Evolutionary conservation across 192 early-diverging fungal genomes (phyloP).

Genomic region (Obelidium mucronatum): DNA sequence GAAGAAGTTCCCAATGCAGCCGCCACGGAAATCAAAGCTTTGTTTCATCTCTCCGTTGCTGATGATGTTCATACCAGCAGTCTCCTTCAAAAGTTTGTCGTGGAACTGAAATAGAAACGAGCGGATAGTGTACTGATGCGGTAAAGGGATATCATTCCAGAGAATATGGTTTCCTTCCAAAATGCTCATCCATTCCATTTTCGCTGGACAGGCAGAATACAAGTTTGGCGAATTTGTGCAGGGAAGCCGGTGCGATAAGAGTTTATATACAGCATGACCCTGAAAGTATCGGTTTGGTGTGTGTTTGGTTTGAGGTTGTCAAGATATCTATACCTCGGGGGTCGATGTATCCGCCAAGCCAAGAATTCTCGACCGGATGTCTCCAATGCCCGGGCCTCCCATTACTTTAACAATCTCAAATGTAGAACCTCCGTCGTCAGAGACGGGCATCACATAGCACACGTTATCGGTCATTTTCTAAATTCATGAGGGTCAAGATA

Average conservation of each 20-base stretch:
- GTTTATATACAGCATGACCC: slow-evolving; percentile 64
- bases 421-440: slow-evolving; percentile 69
- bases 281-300: slow-evolving; percentile 24
- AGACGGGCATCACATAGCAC: slow-evolving; percentile 75
- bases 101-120: slow-evolving; percentile 75
- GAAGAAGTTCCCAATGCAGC: slow-evolving; percentile 82
- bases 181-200: slow-evolving; percentile 75
- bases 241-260: slow-evolving; percentile 75
- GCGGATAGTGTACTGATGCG: slow-evolving; percentile 71
- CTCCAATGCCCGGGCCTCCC: slow-evolving; percentile 80
- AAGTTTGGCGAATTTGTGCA: slow-evolving; percentile 49
- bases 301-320: too few relatives aligned
- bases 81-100: slow-evolving; percentile 65
- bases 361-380: slow-evolving; percentile 70
- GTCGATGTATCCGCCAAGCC: slow-evolving; percentile 69
- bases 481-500: neutral
- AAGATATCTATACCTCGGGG: slow-evolving; percentile 43
- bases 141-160: slow-evolving; percentile 56
- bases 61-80: slow-evolving; percentile 42
- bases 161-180: slow-evolving; percentile 74
- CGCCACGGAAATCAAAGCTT: slow-evolving; percentile 74
- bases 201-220: slow-evolving; percentile 49
- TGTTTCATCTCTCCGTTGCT: slow-evolving; percentile 17
- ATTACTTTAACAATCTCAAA: slow-evolving; percentile 74
- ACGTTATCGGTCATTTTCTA: slow-evolving; percentile 63